Conservation (phyloP, 345 rosid species). For the Nasturtium officinale region DNA sequence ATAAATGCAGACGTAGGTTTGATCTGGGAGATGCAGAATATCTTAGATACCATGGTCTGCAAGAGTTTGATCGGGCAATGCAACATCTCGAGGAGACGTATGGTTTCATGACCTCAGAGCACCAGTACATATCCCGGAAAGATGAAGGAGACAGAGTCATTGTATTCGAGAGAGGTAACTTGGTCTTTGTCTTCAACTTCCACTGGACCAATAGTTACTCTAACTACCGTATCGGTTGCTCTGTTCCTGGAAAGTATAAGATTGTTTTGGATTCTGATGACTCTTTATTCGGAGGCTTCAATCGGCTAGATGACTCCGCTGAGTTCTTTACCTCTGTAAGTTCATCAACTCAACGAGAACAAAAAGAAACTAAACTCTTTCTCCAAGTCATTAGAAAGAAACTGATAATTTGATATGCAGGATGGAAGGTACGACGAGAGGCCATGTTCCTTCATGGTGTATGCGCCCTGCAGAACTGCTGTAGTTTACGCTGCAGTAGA, state of each 20-base stretch:
- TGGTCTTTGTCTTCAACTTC: slow-evolving; percentile 90
- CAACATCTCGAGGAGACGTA: slow-evolving; percentile 80
- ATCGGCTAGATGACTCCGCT: slow-evolving; percentile 58
- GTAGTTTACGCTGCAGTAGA: slow-evolving; percentile 79
- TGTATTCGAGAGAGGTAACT: slow-evolving; percentile 84
- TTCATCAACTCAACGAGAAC: slow-evolving; percentile 1
- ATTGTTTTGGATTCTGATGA: slow-evolving; percentile 84
- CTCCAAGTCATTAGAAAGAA: background rate
- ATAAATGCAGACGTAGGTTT: slow-evolving; percentile 92
- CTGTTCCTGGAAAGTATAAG: slow-evolving; percentile 86
- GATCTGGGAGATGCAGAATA: slow-evolving; percentile 89
- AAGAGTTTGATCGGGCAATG: slow-evolving; percentile 93
- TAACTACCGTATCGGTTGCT: slow-evolving; percentile 83
- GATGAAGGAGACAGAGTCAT: slow-evolving; percentile 79
- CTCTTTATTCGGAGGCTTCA: slow-evolving; percentile 75
- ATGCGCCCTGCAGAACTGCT: slow-evolving; percentile 85
- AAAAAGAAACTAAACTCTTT: background rate
- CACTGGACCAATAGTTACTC: slow-evolving; percentile 88
- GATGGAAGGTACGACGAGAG: slow-evolving; percentile 69
- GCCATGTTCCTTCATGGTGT: slow-evolving; percentile 73
- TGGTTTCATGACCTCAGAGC: slow-evolving; percentile 87
- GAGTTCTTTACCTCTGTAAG: slow-evolving; percentile 82
- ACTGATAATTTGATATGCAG: slow-evolving; percentile 50
- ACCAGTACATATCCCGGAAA: slow-evolving; percentile 86
- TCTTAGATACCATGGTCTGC: slow-evolving; percentile 80